These are phyloP conservation scores for Cylindrotheca closterium DNA, from an alignment of 108 stramenopile species.

Conservation along the genomic window DNA sequence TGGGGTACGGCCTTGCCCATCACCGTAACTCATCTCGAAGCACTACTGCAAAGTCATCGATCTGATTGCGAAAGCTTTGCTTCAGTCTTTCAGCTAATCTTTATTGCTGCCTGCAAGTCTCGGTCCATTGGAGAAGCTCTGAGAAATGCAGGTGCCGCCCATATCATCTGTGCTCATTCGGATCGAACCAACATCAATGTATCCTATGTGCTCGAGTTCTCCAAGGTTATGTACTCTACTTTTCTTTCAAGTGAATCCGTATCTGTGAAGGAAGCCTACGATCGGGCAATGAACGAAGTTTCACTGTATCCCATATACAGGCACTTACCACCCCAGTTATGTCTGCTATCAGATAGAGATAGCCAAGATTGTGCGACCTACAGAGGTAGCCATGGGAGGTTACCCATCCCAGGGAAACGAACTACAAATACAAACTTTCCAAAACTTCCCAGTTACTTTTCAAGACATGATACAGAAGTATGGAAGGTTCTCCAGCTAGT, in stretches of 20 bases:
- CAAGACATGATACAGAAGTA: background rate
- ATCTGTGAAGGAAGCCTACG: background rate
- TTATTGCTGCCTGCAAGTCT: background rate
- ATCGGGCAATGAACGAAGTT: background rate
- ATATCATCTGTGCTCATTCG: background rate
- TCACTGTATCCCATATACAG: background rate
- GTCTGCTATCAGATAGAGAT: background rate
- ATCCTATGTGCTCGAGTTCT: background rate
- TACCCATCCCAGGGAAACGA: background rate
- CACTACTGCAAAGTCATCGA: background rate
- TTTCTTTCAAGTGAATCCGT: background rate
- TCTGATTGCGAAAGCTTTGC: too few species aligned
- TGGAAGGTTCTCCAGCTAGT: background rate
- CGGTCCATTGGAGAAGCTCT: background rate
- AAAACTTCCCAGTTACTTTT: background rate
- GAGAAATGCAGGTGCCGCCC: background rate
- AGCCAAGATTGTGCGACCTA: background rate
- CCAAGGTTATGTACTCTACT: background rate
- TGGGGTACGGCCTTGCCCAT: background rate
- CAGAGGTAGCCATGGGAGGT: too few species aligned
- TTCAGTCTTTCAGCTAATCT: background rate
- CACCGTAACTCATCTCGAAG: background rate
- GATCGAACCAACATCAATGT: background rate
- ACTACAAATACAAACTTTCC: background rate
- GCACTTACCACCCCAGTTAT: background rate